Base-by-base conservation (phyloP, 805 yeast species). In the Monosporozyma unispora region DNA sequence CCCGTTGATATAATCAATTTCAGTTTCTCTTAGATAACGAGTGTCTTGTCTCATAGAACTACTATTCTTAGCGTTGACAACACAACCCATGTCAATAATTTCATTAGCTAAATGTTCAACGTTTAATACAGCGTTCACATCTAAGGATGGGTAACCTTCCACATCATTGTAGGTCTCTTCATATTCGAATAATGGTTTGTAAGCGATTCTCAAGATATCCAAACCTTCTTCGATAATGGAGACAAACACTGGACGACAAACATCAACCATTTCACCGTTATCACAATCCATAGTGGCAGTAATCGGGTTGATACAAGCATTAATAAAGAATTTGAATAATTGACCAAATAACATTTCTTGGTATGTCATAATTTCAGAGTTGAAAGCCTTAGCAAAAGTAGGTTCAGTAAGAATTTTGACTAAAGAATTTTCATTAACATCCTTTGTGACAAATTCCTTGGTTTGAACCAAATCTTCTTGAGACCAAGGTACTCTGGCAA, bases 1-100 rank as follows among this genome's bases (percentile, higher is more conserved):
- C 1, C 97, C 97, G 62, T 89, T 93, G 51, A 91, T 81, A 61
- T 77, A 84, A 52, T 82, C 85, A 21, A 91, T 78, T 61, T 91
- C 99, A 0, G 93, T 86, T 11, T 72, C 74, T 55, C 78, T 75
- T 51, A 77, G 50, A 52, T 69, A 68, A n/a, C 70, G 48, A 2
- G 62, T 71, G 57, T 91, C 98, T 50, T 73, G 75, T 60, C 76
- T 67, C 77, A 73, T 73, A 1, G 76, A 72, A n/a, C 73, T 67
- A 22, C 75, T 71, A 54, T 90, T 91, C 41, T 73, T 63, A 0
- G 76, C 74, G 2, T 90, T 78, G 11, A 62, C 55, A n/a, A 63
- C 59, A 21, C 76, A 68, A 4, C 80, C 79, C 8, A 70, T 65
- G 21, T 62, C 45, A 9, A 76, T 72, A 8, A 73, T 64, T 28